Evolutionary conservation across 2,329 filamentous ascomycete genomes (phyloP).

Genomic region (Paecilomyces sp.): DNA sequence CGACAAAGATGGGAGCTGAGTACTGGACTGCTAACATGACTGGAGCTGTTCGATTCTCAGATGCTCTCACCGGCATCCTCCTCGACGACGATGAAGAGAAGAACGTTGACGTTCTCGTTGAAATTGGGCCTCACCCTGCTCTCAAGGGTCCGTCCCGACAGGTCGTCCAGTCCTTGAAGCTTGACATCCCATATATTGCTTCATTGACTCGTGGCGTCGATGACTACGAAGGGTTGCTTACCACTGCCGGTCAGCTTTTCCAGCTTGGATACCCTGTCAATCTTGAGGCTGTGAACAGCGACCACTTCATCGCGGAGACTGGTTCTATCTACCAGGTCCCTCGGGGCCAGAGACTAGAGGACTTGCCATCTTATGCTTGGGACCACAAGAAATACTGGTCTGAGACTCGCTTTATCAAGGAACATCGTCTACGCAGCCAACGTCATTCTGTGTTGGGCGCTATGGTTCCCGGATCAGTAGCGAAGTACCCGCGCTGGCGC

Average conservation of each 20-base stretch:
- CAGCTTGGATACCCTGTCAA: conserved; percentile 22
- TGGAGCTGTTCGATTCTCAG: conserved; percentile 26
- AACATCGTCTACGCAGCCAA: conserved; percentile 7
- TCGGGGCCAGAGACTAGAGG: conserved; percentile 11
- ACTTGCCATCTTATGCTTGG: conserved; percentile 13
- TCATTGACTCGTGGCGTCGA: conserved; percentile 17
- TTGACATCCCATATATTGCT: conserved; percentile 22
- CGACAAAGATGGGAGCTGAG: conserved; percentile 12
- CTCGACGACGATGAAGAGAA: background rate
- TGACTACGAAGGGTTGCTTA: conserved; percentile 13
- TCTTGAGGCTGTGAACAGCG: conserved; percentile 12
- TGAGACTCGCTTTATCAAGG: conserved; percentile 12
- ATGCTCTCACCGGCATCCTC: background rate
- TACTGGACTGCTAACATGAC: conserved; percentile 36
- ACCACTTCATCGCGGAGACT: conserved; percentile 3
- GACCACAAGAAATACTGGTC: conserved; percentile 15
- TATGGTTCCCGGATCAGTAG: conserved; percentile 9
- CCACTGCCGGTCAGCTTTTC: conserved; percentile 18
- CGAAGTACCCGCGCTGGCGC: conserved; percentile 18
- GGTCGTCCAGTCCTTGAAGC: conserved; percentile 9
- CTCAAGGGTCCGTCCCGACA: conserved; percentile 6
- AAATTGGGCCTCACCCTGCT: conserved; percentile 10
- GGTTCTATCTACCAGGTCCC: conserved; percentile 9
- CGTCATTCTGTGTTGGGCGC: conserved; percentile 19
- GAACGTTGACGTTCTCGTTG: conserved; percentile 1